Percentiles rank a stretch among this genome's conserved stretches.
Evolutionary conservation across 352 stramenopile species (phyloP).

Genomic region (Discostella stelligera): DNA sequence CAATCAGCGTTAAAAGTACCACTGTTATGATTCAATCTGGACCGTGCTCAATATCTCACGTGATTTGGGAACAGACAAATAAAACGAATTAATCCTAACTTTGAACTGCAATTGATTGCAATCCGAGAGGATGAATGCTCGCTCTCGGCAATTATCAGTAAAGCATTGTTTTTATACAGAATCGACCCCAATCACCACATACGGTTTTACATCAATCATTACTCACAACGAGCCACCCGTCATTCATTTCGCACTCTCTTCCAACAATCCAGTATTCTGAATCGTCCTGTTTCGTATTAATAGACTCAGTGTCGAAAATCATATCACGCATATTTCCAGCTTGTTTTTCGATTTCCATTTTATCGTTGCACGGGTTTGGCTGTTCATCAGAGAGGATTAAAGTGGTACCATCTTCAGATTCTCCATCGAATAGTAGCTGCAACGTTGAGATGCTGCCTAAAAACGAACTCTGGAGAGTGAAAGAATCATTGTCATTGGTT

Average conservation of each 20-base stretch:
- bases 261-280: slow-evolving; percentile 32
- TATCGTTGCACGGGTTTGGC: background rate
- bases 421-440: slow-evolving; percentile 12
- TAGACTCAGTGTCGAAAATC: background rate
- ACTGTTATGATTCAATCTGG: slow-evolving; percentile 42
- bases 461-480: slow-evolving; percentile 23
- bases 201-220: slow-evolving; percentile 20
- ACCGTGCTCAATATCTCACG: slow-evolving; percentile 71
- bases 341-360: slow-evolving; percentile 6
- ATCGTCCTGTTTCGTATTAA: background rate
- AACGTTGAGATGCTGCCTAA: slow-evolving; percentile 33
- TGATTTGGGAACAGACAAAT: slow-evolving; percentile 64
- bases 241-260: slow-evolving; percentile 26
- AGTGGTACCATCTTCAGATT: background rate
- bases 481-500: slow-evolving; percentile 13
- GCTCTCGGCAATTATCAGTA: background rate
- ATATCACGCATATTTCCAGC: background rate
- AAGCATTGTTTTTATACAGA: background rate
- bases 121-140: background rate
- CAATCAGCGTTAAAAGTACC: slow-evolving; percentile 38
- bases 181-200: background rate
- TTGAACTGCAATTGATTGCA: background rate
- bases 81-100: background rate
- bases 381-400: background rate
- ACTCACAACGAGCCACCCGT: slow-evolving; percentile 40